phyloP scores from a whole-genome alignment of 768 basidiomycete species.

The Pilatotrama ljubarskyi region DNA sequence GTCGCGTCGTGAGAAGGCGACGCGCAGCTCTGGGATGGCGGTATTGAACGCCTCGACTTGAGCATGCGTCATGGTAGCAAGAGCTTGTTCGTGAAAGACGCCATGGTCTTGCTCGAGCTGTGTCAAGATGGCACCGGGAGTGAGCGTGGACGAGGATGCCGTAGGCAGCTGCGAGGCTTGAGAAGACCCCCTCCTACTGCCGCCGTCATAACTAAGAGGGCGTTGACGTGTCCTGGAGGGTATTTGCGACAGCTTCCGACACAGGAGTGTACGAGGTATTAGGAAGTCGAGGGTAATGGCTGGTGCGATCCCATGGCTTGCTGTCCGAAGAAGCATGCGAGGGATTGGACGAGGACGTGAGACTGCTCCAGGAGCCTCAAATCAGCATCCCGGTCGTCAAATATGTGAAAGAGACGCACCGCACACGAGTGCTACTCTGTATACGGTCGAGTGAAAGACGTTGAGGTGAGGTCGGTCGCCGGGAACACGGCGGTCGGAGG shows the following conservation, averaged over 20 bases:
- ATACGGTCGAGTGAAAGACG: background rate
- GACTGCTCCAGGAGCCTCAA: constrained; percentile 1
- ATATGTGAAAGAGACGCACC: background rate
- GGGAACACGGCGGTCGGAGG: no score
- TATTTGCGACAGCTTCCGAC: constrained; percentile 14
- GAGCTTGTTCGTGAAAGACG: constrained; percentile 3
- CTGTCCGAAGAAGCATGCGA: constrained; percentile 26
- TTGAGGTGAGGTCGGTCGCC: no score
- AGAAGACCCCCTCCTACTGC: background rate
- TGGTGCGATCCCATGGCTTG: constrained; percentile 22
- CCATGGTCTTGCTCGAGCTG: constrained; percentile 12
- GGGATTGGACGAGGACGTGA: background rate
- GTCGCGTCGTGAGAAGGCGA: constrained; percentile 40
- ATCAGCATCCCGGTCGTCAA: background rate
- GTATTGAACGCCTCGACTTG: constrained; percentile 38
- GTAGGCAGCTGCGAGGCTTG: background rate
- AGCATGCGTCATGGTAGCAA: constrained; percentile 5
- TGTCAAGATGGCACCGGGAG: constrained; percentile 6
- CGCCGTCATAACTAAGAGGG: background rate
- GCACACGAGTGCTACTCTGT: background rate
- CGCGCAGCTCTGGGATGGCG: constrained; percentile 39
- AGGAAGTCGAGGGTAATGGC: constrained; percentile 45
- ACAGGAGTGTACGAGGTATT: constrained; percentile 35
- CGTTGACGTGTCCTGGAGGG: background rate
- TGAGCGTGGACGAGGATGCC: constrained; percentile 7